Base-by-base conservation (phyloP, 257 asterid species). In the Petunia axillaris region DNA sequence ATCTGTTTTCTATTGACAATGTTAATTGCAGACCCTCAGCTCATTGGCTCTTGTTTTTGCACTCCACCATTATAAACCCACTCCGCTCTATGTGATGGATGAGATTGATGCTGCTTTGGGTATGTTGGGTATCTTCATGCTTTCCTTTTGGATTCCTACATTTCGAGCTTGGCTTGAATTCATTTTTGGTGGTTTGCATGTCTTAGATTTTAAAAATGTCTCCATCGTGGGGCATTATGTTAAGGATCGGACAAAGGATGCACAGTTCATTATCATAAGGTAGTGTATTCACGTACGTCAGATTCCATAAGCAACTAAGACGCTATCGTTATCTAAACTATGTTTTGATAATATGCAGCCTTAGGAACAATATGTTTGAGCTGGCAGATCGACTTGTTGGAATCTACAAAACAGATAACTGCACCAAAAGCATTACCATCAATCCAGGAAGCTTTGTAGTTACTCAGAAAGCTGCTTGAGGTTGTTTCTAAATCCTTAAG, bases 181-280 rank as follows among this genome's bases (percentile, higher is more conserved):
- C 50, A 54, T 52, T 66, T 57, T 48, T 44, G 36, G 59, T 81
- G 64, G 53, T 59, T 8, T 37, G 3, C 64, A 64, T 6, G 59
- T 38, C 41, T 71, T 87, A 95, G 99, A 96, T 87, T 96, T 96
- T 88, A 94, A 96, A 92, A 96, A 96, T 78, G 99, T 96, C 41
- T 96, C 99, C 0, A 96, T 96, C 11, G 99, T 96, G 84, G 99
- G 99, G 37, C 99, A 96, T 83, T 96, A 96, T 44, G 97, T 96
- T 48, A 96, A 96, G 89, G 99, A 96, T 87, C 97, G 99, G 39
- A 96, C 99, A 1, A 94, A 96, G 90, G 97, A 96, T 87, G 99
- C 99, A 37, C 99, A 96, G 73, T 96, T 96, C 89, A 90, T 96
- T 48, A 96, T 96, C 83, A 96, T 94, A 84, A 96, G 99, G 98